These are phyloP conservation scores for Ettlia oleoabundans DNA, from an alignment of 139 green algal species.

Conservation along the genomic window DNA sequence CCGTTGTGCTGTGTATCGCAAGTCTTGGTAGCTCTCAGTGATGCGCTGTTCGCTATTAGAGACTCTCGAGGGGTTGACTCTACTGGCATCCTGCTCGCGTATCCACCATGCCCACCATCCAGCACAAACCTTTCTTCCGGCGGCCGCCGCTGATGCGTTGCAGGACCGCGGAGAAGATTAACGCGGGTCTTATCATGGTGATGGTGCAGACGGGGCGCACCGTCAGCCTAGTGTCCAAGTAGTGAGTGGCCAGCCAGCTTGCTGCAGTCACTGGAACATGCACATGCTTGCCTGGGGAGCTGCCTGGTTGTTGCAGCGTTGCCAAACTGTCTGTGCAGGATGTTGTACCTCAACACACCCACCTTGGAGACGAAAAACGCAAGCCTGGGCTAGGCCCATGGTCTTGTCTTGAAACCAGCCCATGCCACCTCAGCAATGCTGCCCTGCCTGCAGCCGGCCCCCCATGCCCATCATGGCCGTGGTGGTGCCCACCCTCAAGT, in stretches of 20 bases:
- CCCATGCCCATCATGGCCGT: constrained; percentile 73
- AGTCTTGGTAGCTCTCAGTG: no score
- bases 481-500: constrained; percentile 55
- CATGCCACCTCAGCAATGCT: neutral
- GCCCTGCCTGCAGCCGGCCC: constrained; percentile 49
- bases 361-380: neutral
- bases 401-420: neutral
- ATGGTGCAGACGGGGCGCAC: constrained; percentile 86
- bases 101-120: neutral
- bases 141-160: no score
- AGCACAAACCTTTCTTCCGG: no score
- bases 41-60: no score
- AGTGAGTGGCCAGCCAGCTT: constrained; percentile 7
- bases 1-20: no score
- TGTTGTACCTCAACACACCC: neutral
- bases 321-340: neutral
- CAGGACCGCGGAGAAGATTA: constrained; percentile 81
- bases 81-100: neutral
- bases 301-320: neutral
- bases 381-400: neutral
- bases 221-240: constrained; percentile 86
- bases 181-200: constrained; percentile 83
- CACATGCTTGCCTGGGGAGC: neutral
- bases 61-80: no score
- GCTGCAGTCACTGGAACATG: neutral